Evolutionary conservation across 116 monocot genomes (phyloP).

Genomic region (Phalaenopsis hybrid): DNA sequence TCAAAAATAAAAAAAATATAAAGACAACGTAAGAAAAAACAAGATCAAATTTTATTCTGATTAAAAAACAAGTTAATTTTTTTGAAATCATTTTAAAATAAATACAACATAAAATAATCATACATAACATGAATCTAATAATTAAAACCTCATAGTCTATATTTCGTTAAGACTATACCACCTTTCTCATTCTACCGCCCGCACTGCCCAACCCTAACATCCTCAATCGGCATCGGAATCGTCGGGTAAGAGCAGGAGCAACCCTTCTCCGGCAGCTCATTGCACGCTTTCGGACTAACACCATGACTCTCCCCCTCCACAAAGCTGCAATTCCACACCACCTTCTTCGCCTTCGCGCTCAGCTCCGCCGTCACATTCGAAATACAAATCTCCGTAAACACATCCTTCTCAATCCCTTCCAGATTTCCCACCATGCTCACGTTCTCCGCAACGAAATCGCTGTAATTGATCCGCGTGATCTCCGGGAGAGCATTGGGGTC

Average conservation of each 20-base stretch:
- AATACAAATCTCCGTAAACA: constrained; percentile 42
- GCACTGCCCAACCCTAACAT: not conserved
- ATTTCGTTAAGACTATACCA: too few relatives aligned
- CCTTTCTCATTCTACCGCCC: not conserved
- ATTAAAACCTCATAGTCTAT: too few relatives aligned
- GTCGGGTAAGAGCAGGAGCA: constrained; percentile 24
- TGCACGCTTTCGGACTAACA: constrained; percentile 40
- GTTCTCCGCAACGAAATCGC: constrained; percentile 42
- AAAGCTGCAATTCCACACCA: constrained; percentile 45
- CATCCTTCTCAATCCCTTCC: constrained; percentile 30
- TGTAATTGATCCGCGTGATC: constrained; percentile 36
- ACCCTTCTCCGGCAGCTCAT: constrained; percentile 14
- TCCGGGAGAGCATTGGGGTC: constrained; percentile 38
- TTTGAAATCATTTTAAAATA: too few relatives aligned
- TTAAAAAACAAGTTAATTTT: too few relatives aligned
- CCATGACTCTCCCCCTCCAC: constrained; percentile 23
- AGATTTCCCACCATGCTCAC: constrained; percentile 44
- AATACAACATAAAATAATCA: too few relatives aligned
- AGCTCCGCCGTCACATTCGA: constrained; percentile 44
- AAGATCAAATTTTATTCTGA: too few relatives aligned
- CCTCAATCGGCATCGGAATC: constrained; percentile 9
- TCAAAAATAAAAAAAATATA: too few relatives aligned
- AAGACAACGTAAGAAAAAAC: too few relatives aligned
- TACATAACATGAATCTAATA: too few relatives aligned
- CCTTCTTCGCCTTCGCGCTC: constrained; percentile 28